Conservation (phyloP, 23 red algal species). For the Agarophyton chilense region DNA sequence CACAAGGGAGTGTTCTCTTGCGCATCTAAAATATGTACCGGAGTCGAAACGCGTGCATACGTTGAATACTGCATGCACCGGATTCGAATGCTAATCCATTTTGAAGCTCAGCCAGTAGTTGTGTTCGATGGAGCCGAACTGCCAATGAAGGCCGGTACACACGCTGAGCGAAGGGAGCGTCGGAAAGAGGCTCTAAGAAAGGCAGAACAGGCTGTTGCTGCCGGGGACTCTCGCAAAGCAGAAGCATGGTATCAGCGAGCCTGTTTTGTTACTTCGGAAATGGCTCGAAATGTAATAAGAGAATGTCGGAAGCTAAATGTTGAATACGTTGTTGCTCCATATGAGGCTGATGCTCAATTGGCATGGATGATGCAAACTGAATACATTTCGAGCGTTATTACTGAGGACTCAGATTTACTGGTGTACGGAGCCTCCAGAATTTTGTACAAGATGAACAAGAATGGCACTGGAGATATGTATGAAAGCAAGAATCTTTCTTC, state of each 20-base stretch:
- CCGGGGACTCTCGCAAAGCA: slow-evolving; percentile 46
- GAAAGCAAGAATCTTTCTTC: slow-evolving; percentile 74
- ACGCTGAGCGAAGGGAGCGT: slow-evolving; percentile 57
- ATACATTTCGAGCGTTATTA: slow-evolving; percentile 81
- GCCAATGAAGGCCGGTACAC: slow-evolving; percentile 83
- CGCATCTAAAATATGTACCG: slow-evolving; percentile 67
- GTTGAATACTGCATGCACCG: slow-evolving; percentile 84
- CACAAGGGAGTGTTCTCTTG: slow-evolving; percentile 82
- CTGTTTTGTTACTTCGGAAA: slow-evolving; percentile 88
- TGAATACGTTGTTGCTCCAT: slow-evolving; percentile 90
- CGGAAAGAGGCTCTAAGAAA: slow-evolving; percentile 60
- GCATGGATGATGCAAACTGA: slow-evolving; percentile 79
- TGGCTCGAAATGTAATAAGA: slow-evolving; percentile 80
- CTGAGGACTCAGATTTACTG: slow-evolving; percentile 98
- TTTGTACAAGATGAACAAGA: slow-evolving; percentile 89
- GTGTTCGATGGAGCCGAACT: slow-evolving; percentile 96
- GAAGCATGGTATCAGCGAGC: slow-evolving; percentile 77
- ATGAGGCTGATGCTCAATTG: slow-evolving; percentile 99
- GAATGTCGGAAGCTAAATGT: slow-evolving; percentile 70
- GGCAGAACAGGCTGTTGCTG: slow-evolving; percentile 50
- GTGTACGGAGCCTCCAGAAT: slow-evolving; percentile 85
- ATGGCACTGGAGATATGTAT: slow-evolving; percentile 82
- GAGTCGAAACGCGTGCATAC: slow-evolving; percentile 60
- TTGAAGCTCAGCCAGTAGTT: slow-evolving; percentile 75
- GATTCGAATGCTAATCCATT: slow-evolving; percentile 88